phyloP scores from a whole-genome alignment of 75 land plant genomes.

The Pinus taeda region DNA sequence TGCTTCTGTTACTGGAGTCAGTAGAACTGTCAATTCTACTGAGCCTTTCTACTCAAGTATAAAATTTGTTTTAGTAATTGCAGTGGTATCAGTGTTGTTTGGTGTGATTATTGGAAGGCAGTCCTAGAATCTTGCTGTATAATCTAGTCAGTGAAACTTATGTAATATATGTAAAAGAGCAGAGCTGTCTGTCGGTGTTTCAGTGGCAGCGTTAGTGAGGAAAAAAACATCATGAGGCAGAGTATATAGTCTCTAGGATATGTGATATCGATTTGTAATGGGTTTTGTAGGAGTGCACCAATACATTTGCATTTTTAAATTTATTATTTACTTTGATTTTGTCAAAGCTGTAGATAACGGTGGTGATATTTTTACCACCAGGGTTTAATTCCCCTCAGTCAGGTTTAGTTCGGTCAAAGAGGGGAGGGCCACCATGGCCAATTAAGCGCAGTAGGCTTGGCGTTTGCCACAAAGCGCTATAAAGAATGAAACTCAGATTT shows the following conservation, averaged over 20 bases:
- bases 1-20: background rate
- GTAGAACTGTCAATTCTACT: background rate
- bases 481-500: too few species aligned
- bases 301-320: background rate
- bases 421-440: too few species aligned
- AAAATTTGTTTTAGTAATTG: background rate
- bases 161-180: slow-evolving; percentile 7
- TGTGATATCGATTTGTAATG: background rate
- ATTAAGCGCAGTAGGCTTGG: too few species aligned
- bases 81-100: slow-evolving; percentile 4
- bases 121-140: background rate
- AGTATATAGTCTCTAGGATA: background rate
- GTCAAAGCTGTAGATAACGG: too few species aligned
- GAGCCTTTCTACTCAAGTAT: background rate
- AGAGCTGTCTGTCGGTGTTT: background rate
- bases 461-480: too few species aligned
- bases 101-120: slow-evolving; percentile 9
- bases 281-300: background rate
- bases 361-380: too few species aligned
- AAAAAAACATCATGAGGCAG: background rate
- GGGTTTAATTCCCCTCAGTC: too few species aligned
- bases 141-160: background rate
- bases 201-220: background rate
- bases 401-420: too few species aligned
- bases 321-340: background rate